These are phyloP conservation scores for Lachnellula willkommii DNA, from an alignment of 2,329 filamentous ascomycete genomes.

Conservation along the genomic window DNA sequence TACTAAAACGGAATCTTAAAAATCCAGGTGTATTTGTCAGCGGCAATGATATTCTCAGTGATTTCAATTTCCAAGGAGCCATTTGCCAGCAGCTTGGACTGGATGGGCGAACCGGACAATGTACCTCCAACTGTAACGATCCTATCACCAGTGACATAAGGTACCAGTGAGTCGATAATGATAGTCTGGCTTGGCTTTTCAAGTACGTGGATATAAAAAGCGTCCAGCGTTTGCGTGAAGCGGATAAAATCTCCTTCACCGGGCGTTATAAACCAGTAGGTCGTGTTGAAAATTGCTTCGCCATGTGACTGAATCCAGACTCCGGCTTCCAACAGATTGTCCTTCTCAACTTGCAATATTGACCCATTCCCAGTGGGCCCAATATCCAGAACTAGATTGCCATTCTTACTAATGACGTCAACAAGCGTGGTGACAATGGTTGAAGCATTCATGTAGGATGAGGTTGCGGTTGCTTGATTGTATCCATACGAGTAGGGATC, in stretches of 20 bases:
- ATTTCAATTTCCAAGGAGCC: not conserved
- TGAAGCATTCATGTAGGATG: constrained; percentile 46
- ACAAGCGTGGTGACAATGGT: constrained; percentile 43
- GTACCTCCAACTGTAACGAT: constrained; percentile 6
- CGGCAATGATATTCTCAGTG: not conserved
- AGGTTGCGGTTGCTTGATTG: constrained; percentile 47
- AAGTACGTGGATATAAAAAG: constrained; percentile 8
- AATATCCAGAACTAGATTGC: constrained; percentile 51
- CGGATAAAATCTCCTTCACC: constrained; percentile 21
- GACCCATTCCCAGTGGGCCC: constrained; percentile 49
- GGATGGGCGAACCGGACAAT: not conserved
- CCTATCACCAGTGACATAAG: constrained; percentile 6
- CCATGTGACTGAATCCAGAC: constrained; percentile 47
- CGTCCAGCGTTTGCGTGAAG: constrained; percentile 9
- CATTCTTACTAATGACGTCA: constrained; percentile 49
- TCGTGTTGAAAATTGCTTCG: constrained; percentile 52
- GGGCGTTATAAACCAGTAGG: constrained; percentile 36
- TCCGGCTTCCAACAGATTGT: constrained; percentile 45
- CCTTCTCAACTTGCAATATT: constrained; percentile 43
- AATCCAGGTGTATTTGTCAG: not conserved
- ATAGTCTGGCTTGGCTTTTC: not conserved
- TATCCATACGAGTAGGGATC: constrained; percentile 55
- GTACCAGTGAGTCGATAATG: constrained; percentile 1
- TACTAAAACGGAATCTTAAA: not conserved
- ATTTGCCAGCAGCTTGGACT: not conserved